Conservation (phyloP, 2,329 filamentous ascomycete species). For the Elsinoe ampelina region DNA sequence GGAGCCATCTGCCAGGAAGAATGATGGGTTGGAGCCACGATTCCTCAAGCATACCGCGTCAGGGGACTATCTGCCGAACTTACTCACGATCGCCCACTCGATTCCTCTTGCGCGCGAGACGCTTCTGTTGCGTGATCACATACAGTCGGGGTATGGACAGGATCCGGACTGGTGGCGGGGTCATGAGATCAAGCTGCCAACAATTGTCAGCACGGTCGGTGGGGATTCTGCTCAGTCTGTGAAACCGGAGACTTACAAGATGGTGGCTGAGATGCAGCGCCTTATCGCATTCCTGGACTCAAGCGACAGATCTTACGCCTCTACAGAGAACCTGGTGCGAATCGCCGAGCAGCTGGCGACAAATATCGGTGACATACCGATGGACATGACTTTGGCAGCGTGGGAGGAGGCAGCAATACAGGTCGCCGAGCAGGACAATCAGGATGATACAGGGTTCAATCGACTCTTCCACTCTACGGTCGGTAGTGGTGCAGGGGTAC, state of each 20-base stretch:
- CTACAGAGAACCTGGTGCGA: slow-evolving; percentile 41
- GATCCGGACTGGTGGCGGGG: slow-evolving; percentile 56
- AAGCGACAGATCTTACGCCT: slow-evolving; percentile 51
- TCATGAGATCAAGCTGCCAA: slow-evolving; percentile 39
- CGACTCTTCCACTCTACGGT: slow-evolving; percentile 23
- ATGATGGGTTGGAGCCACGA: slow-evolving; percentile 41
- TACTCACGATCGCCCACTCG: slow-evolving; percentile 53
- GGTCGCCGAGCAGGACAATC: neutral
- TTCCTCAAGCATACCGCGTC: slow-evolving; percentile 49
- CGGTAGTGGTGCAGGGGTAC: slow-evolving; percentile 19
- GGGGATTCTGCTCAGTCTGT: slow-evolving; percentile 21
- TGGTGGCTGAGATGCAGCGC: slow-evolving; percentile 50
- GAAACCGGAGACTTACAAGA: slow-evolving; percentile 32
- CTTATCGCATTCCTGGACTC: slow-evolving; percentile 52
- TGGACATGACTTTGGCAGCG: slow-evolving; percentile 18
- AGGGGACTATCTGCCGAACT: slow-evolving; percentile 45
- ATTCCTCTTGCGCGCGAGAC: slow-evolving; percentile 51
- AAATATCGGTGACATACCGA: neutral
- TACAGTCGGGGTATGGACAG: slow-evolving; percentile 43
- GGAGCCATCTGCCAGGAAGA: slow-evolving; percentile 34
- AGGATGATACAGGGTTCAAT: slow-evolving; percentile 14
- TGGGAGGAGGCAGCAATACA: slow-evolving; percentile 19
- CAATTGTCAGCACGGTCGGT: slow-evolving; percentile 37
- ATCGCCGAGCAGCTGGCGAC: slow-evolving; percentile 22
- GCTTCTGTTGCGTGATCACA: slow-evolving; percentile 40